These are phyloP conservation scores for Fagopyrum esculentum DNA, from an alignment of 148 eudicot genomes.

Conservation along the genomic window DNA sequence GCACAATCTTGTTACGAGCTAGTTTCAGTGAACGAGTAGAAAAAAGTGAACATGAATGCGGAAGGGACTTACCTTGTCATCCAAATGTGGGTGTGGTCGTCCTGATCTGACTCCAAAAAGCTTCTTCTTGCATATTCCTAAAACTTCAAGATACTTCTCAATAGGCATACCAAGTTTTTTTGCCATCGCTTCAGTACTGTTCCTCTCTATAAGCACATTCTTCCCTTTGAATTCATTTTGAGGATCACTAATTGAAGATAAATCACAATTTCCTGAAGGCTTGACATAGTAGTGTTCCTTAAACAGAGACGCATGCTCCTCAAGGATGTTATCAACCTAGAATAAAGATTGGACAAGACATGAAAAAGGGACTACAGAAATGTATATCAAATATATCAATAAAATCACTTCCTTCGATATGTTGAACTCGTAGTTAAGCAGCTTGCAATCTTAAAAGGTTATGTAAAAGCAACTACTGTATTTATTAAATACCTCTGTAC, in stretches of 20 bases:
- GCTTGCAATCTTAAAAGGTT: neutral
- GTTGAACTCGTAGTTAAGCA: neutral
- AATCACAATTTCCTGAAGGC: slow-evolving; percentile 78
- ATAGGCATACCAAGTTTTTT: slow-evolving; percentile 47
- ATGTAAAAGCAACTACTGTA: neutral
- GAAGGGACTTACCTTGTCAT: slow-evolving; percentile 62
- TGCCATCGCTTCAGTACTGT: slow-evolving; percentile 62
- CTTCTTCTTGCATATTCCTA: slow-evolving; percentile 52
- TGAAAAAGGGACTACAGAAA: neutral
- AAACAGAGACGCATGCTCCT: slow-evolving; percentile 58
- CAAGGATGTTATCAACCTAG: slow-evolving; percentile 67
- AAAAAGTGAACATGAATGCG: neutral
- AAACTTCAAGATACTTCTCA: slow-evolving; percentile 49
- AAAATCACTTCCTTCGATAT: neutral
- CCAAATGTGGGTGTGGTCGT: slow-evolving; percentile 77
- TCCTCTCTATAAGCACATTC: slow-evolving; percentile 89
- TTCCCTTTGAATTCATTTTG: slow-evolving; percentile 77
- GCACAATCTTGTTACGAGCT: neutral
- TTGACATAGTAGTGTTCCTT: slow-evolving; percentile 88
- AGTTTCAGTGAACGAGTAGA: neutral
- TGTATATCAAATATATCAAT: neutral
- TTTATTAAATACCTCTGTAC: slow-evolving; percentile 48
- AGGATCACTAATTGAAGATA: slow-evolving; percentile 85
- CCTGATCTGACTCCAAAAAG: slow-evolving; percentile 67
- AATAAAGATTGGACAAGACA: neutral